Base-by-base conservation (phyloP, 1,139 yeast species). In the Kluyveromyces sp. region DNA sequence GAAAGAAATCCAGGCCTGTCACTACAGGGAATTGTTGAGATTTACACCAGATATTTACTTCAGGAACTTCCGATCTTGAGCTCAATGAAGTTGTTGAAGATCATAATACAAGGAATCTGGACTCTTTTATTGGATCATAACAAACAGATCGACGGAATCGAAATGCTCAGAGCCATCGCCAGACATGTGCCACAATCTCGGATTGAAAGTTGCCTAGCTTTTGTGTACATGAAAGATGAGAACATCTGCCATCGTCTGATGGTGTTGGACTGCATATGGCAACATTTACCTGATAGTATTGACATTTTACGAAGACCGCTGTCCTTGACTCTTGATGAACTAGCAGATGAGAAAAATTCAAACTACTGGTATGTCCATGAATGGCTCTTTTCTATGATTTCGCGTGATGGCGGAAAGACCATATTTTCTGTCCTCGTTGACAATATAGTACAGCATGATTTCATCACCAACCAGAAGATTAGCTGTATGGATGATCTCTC, bases 321-420 rank as follows among this genome's bases (percentile, higher is more conserved):
- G n/a, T 78, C 80, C 48, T 57, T 86, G 3, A 65, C 86, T 11
- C 58, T 86, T 16, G 95, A 87, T 56, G 83, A 77, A 40, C 57
- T 84, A 17, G 57, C 64, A 29, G 71, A 68, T 32, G 59, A 66
- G 2, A 61, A 72, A 40, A 66, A 67, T 13, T 68, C 73, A 22
- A 66, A 69, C 41, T 65, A 67, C 28, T 57, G 75, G 3, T 65
- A 72, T n/a, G 75, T 79, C 1, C 61, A 70, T 4, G 73, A 75
- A 44, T 84, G 92, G 78, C 63, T 85, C 1, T 64, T 69, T 29
- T 67, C 69, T n/a, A 66, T 75, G 1, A 55, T 77, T 2, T 67
- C 70, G 31, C 67, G 74, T 34, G 86, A 86, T 0, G 69, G 80
- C 1, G 65, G 79, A 1, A 78, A 77, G 52, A 70, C 83, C 44